Conservation (phyloP, 768 basidiomycete species). For the Sistotremastrum niveocremeum region DNA sequence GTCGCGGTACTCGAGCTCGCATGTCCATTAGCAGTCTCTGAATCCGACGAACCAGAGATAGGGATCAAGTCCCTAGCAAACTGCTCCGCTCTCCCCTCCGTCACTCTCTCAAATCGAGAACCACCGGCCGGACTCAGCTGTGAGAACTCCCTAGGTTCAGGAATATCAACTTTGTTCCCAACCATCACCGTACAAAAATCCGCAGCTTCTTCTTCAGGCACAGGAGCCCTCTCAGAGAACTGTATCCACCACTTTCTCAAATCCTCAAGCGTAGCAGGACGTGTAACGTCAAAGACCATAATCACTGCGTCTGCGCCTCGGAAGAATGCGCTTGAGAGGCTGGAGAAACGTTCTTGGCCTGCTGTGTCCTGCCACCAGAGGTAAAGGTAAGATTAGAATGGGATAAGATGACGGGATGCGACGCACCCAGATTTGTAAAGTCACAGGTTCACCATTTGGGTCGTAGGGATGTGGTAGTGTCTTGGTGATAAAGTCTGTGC, state of each 20-base stretch:
- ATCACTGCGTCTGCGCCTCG: slow-evolving; percentile 73
- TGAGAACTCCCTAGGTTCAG: slow-evolving; percentile 8
- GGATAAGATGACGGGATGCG: slow-evolving; percentile 1
- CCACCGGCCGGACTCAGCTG: slow-evolving; percentile 3
- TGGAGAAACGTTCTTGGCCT: slow-evolving; percentile 81
- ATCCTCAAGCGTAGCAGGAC: slow-evolving; percentile 42
- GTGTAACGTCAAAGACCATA: slow-evolving; percentile 70
- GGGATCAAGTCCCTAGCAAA: slow-evolving; percentile 52
- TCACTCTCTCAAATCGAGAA: slow-evolving; percentile 10
- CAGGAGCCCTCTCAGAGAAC: slow-evolving; percentile 53
- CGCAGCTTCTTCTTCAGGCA: slow-evolving; percentile 46
- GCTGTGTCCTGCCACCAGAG: slow-evolving; percentile 53
- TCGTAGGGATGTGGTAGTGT: slow-evolving; percentile 46
- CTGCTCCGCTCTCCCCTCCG: slow-evolving; percentile 31
- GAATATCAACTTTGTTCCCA: slow-evolving; percentile 66
- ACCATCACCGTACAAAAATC: slow-evolving; percentile 56
- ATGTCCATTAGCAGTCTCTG: slow-evolving; percentile 1
- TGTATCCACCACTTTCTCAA: slow-evolving; percentile 69
- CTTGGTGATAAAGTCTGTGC: slow-evolving; percentile 80
- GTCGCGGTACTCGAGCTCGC: not conserved
- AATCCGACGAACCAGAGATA: slow-evolving; percentile 8
- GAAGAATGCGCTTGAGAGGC: slow-evolving; percentile 71
- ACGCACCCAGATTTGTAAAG: slow-evolving; percentile 50
- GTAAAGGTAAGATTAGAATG: not conserved
- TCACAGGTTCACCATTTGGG: slow-evolving; percentile 37